These are phyloP conservation scores for Durio zibethinus DNA, from an alignment of 345 rosid genomes.

Conservation along the genomic window DNA sequence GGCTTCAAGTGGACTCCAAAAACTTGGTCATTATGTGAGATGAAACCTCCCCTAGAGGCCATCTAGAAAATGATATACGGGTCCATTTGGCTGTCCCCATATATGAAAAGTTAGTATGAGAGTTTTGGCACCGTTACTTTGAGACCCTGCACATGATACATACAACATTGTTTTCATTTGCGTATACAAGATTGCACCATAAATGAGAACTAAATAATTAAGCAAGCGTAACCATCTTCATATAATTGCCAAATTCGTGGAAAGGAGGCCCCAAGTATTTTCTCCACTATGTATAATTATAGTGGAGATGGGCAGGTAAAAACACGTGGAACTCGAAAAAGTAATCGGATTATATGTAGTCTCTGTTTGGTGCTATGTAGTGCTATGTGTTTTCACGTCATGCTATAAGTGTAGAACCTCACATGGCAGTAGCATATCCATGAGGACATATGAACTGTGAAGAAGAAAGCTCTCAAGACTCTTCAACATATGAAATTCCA, in stretches of 20 bases:
- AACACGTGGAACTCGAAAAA: neutral
- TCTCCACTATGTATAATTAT: too few species aligned
- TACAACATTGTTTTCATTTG: neutral
- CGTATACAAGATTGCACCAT: neutral
- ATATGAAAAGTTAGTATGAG: neutral
- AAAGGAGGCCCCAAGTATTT: neutral
- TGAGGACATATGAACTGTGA: too few species aligned
- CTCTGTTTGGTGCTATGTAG: too few species aligned
- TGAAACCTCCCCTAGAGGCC: neutral
- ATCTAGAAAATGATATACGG: neutral
- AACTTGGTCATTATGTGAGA: conserved; percentile 1
- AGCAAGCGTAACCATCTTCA: neutral
- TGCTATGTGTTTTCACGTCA: conserved; percentile 11
- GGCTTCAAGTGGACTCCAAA: neutral
- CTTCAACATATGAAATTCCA: too few species aligned
- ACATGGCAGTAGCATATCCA: too few species aligned
- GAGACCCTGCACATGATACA: neutral
- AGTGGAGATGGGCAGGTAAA: neutral
- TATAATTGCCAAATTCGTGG: neutral
- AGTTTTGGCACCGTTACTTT: neutral
- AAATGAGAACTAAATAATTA: neutral
- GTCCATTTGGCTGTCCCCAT: neutral
- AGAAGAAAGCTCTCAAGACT: too few species aligned
- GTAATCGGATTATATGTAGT: neutral
- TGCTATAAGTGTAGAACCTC: neutral